Percentiles rank a stretch among this genome's conserved stretches.
These are phyloP conservation scores for Mrakia gelida DNA, from an alignment of 768 basidiomycete species.

Conservation along the genomic window DNA sequence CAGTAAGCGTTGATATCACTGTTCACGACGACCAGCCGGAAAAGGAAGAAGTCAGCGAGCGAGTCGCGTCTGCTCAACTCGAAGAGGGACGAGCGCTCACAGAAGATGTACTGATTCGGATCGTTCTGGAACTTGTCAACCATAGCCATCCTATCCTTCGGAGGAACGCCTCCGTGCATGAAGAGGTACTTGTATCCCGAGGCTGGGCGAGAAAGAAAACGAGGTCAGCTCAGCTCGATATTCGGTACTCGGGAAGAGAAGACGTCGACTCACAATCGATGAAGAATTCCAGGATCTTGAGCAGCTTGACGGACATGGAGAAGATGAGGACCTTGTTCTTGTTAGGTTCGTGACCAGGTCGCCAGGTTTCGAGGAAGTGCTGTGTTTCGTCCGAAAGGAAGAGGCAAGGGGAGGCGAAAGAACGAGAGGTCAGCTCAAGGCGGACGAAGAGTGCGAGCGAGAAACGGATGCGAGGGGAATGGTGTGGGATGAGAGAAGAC, in stretches of 20 bases:
- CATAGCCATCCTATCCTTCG: constrained; percentile 65
- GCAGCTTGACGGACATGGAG: constrained; percentile 83
- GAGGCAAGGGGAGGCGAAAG: not conserved
- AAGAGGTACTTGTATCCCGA: constrained; percentile 2
- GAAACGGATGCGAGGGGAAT: not conserved
- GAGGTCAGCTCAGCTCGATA: not conserved
- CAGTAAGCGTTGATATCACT: constrained; percentile 60
- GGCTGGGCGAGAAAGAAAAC: not conserved
- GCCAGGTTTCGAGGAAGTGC: constrained; percentile 10
- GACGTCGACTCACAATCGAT: not conserved
- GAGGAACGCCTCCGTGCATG: constrained; percentile 19
- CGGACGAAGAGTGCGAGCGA: not conserved
- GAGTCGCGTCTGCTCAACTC: not conserved
- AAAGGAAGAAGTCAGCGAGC: not conserved
- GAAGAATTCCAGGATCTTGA: constrained; percentile 66
- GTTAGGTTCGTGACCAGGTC: constrained; percentile 7
- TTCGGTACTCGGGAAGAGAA: not conserved
- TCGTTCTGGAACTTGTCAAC: constrained; percentile 79
- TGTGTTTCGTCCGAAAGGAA: not conserved
- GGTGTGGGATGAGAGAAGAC: not conserved
- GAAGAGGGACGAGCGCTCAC: not conserved
- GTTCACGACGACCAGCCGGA: too few species aligned
- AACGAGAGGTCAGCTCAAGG: not conserved
- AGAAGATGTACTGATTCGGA: constrained; percentile 67
- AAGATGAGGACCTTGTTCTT: constrained; percentile 67